Evolutionary conservation across 2,329 filamentous ascomycete genomes (phyloP).

Genomic region (Dactylellina leptospora): DNA sequence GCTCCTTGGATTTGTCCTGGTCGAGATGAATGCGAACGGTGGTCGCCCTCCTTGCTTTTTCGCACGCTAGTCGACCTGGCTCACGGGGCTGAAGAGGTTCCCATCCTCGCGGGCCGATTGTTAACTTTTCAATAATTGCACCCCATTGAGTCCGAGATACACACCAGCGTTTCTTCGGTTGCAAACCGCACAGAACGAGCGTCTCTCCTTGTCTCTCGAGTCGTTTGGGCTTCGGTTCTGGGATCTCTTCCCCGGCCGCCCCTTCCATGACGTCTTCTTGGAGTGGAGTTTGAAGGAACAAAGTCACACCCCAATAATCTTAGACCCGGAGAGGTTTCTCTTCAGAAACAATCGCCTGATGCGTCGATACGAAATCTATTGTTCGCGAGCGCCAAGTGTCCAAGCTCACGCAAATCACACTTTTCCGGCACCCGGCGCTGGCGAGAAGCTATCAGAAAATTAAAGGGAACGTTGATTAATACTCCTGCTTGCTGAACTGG

Average conservation of each 20-base stretch:
- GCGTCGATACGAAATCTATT: conserved; percentile 40
- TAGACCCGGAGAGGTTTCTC: conserved; percentile 7
- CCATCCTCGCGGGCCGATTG: conserved; percentile 50
- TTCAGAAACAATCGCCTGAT: conserved; percentile 41
- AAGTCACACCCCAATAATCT: conserved; percentile 41
- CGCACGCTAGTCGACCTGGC: conserved; percentile 36
- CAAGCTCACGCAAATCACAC: conserved; percentile 50
- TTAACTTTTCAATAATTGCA: too few relatives aligned
- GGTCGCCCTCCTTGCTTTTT: conserved; percentile 38
- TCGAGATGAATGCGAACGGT: conserved; percentile 51
- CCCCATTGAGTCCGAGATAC: too few relatives aligned
- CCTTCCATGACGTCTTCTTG: conserved; percentile 44
- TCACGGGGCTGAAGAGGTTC: conserved; percentile 41
- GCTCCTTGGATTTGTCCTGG: conserved; percentile 45
- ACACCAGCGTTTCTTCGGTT: conserved; percentile 12
- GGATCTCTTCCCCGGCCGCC: conserved; percentile 38
- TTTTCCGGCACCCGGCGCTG: conserved; percentile 42
- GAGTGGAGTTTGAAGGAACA: too few relatives aligned
- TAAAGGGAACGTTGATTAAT: neutral
- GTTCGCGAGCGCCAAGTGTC: conserved; percentile 37
- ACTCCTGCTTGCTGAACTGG: neutral
- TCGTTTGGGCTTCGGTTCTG: conserved; percentile 38
- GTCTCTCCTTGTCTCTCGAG: too few relatives aligned
- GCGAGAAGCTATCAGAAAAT: neutral
- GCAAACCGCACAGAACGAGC: too few relatives aligned